phyloP scores from a whole-genome alignment of 805 yeast genomes.

The Sugiyamaella mastotermitis region DNA sequence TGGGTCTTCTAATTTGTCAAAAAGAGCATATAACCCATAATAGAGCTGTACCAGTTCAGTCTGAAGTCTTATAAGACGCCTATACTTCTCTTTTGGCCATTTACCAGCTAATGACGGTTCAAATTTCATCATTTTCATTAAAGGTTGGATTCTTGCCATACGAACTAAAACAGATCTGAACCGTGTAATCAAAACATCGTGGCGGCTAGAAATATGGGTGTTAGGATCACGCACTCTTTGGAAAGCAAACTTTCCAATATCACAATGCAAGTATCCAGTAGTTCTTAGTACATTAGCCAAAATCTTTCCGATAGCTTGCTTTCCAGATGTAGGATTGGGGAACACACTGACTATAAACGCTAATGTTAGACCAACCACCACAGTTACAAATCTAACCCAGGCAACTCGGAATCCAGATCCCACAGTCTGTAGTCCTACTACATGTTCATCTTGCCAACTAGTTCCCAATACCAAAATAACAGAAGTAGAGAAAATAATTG shows the following conservation, averaged over 20 bases:
- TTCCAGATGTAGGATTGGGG: conserved; percentile 30
- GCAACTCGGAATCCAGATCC: conserved; percentile 29
- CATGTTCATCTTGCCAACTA: conserved; percentile 27
- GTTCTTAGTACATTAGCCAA: conserved; percentile 22
- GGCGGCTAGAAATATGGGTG: conserved; percentile 20
- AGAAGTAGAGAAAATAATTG: conserved; percentile 26
- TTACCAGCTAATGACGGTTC: conserved; percentile 32
- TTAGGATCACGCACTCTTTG: conserved; percentile 19
- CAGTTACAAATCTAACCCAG: conserved; percentile 31
- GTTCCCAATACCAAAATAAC: conserved; percentile 27
- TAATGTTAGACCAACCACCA: conserved; percentile 26
- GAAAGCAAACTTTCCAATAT: conserved; percentile 27
- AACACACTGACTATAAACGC: conserved; percentile 28
- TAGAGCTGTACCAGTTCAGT: conserved; percentile 24
- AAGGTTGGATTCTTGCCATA: conserved; percentile 7
- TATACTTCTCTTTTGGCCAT: conserved; percentile 30
- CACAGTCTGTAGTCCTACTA: conserved; percentile 16
- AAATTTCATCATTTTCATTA: conserved; percentile 21
- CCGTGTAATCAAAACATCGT: conserved; percentile 20
- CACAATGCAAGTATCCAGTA: conserved; percentile 27
- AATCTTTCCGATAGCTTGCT: conserved; percentile 25
- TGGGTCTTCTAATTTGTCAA: conserved; percentile 26
- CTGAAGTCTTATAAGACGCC: conserved; percentile 22
- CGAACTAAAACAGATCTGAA: conserved; percentile 14
- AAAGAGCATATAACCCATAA: conserved; percentile 21